Base-by-base conservation (phyloP, 306 rosid genomes). In the Inga oerstediana region DNA sequence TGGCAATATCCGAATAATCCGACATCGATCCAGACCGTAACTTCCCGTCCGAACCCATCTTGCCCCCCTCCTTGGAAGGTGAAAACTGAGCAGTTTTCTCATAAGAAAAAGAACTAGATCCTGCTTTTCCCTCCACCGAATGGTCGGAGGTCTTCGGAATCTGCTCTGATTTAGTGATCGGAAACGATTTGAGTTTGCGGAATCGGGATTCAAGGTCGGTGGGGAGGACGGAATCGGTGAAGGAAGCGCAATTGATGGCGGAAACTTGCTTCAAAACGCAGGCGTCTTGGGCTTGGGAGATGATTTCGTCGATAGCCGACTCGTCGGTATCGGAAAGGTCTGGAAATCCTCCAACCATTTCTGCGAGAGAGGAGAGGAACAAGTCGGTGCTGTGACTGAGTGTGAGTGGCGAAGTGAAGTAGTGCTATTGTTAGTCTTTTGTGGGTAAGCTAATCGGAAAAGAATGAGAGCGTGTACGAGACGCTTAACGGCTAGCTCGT, bases 151-250 rank as follows among this genome's bases (percentile, higher is more conserved):
- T 76, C 30, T 58, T 79, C 2, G 83, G 54, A 74, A 61, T 34
- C 80, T 22, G 56, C 22, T 81, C 82, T 30, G 72, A 12, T 5
- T 81, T 89, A 43, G 89, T 74, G 52, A 81, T 77, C 0, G 99
- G 98, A 27, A 93, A 89, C 2, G 97, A 91, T 62, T 95, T 92
- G 88, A 96, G 99, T 14, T 84, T 92, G 68, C 83, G 86, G 82
- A 96, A 96, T n/a, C 97, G 95, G 10, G 96, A 88, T 64, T 93
- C 98, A 13, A 93, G 98, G 39, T 96, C 86, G 14, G 88, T 3
- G 61, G 97, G 95, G 46, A 96, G 97, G 45, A 61, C 37, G 2
- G 96, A 84, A 54, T 92, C 79, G 8, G 92, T 80, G 90, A 93
- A 75, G 27, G 70, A 84, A 16, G 99, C 87, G 85, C 92, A 95